phyloP scores from a whole-genome alignment of 1,139 yeast genomes.

The Kluyveromyces sp. region DNA sequence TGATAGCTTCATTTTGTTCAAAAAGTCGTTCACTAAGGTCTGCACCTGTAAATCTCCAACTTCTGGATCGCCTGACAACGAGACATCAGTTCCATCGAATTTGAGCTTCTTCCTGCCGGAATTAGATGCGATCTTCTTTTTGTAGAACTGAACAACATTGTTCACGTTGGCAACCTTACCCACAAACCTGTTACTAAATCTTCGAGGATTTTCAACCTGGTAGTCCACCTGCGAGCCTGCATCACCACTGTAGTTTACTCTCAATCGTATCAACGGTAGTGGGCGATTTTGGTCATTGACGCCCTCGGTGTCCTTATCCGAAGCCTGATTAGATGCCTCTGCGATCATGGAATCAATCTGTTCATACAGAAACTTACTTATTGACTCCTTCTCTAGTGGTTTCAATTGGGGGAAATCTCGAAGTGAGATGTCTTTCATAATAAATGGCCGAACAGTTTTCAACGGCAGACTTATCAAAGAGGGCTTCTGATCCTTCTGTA shows the following conservation, averaged over 20 bases:
- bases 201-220: conserved; percentile 83
- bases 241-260: conserved; percentile 77
- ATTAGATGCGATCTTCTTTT: conserved; percentile 25
- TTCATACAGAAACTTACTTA: conserved; percentile 51
- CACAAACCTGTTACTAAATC: conserved; percentile 85
- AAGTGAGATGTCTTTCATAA: conserved; percentile 58
- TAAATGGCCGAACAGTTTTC: conserved; percentile 76
- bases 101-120: conserved; percentile 23
- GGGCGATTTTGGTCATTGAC: conserved; percentile 19
- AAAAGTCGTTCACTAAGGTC: conserved; percentile 51
- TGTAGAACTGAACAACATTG: conserved; percentile 71
- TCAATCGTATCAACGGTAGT: conserved; percentile 69
- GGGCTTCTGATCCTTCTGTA: conserved; percentile 50
- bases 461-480: conserved; percentile 59
- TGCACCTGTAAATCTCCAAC: conserved; percentile 46
- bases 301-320: background rate
- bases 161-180: conserved; percentile 86
- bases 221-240: conserved; percentile 41
- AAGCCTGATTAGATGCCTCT: conserved; percentile 11
- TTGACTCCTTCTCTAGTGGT: conserved; percentile 61
- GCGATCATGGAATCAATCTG: conserved; percentile 63
- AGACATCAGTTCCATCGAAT: conserved; percentile 21
- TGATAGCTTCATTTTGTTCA: conserved; percentile 56
- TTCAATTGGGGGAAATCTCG: conserved; percentile 46
- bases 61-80: conserved; percentile 21